A percentile compares a stretch with the other conserved stretches of the same genome.
phyloP scores from a whole-genome alignment of 2,329 filamentous ascomycete genomes.

The Camillea tinctor region DNA sequence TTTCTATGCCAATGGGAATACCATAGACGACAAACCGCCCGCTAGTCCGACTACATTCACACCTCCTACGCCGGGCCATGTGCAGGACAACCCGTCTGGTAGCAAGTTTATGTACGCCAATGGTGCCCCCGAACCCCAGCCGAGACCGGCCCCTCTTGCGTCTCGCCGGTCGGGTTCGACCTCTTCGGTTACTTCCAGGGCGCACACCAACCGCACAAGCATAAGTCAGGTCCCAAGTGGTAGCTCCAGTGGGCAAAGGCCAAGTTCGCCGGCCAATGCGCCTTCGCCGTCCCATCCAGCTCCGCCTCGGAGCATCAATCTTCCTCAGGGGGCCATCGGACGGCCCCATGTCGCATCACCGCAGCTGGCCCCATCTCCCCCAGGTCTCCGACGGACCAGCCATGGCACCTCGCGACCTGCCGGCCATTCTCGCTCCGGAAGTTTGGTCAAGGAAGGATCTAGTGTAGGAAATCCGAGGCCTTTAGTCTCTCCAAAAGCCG shows the following conservation, averaged over 20 bases:
- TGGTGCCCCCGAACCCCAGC: slow-evolving; percentile 52
- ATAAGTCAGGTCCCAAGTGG: slow-evolving; percentile 30
- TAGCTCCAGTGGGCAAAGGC: slow-evolving; percentile 37
- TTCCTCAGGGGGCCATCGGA: slow-evolving; percentile 21
- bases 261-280: slow-evolving; percentile 52
- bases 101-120: slow-evolving; percentile 77
- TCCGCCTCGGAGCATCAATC: slow-evolving; percentile 17
- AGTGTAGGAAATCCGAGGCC: slow-evolving; percentile 15
- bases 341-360: slow-evolving; percentile 37
- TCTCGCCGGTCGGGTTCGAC: slow-evolving; percentile 45
- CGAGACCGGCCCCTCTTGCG: slow-evolving; percentile 34
- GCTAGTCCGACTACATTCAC: slow-evolving; percentile 34
- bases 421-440: slow-evolving; percentile 43
- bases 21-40: slow-evolving; percentile 39
- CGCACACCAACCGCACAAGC: slow-evolving; percentile 40
- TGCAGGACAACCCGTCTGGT: slow-evolving; percentile 38
- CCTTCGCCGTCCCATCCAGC: slow-evolving; percentile 23
- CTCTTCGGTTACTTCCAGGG: slow-evolving; percentile 45
- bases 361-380: slow-evolving; percentile 34
- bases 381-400: slow-evolving; percentile 42
- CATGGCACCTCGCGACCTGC: slow-evolving; percentile 39
- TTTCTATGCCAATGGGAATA: slow-evolving; percentile 55
- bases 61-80: slow-evolving; percentile 31
- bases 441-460: slow-evolving; percentile 28
- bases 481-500: slow-evolving; percentile 26